Conservation (phyloP, 2,329 filamentous ascomycete species). For the Curvularia spicifera region DNA sequence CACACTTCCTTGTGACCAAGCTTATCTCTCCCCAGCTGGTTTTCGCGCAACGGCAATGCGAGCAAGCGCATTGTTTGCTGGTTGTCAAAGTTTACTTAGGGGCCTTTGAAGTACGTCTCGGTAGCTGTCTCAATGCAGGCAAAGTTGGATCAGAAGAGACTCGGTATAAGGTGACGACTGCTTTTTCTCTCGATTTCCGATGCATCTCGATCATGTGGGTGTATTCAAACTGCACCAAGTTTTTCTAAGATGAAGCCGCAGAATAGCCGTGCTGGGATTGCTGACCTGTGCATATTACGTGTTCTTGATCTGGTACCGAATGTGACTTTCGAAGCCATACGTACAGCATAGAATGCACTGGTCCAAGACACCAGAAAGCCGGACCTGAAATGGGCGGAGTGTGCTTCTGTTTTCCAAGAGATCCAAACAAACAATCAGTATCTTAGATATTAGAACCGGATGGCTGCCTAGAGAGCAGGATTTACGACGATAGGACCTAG, state of each 20-base stretch:
- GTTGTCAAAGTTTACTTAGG: not conserved
- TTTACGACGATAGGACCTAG: conserved; percentile 23
- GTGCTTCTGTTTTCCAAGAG: not conserved
- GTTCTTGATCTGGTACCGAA: conserved; percentile 21
- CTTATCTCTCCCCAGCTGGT: not conserved
- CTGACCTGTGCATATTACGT: conserved; percentile 22
- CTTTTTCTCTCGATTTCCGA: not conserved
- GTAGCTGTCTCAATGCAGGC: not conserved
- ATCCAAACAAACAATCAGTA: no score
- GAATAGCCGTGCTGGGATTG: not conserved
- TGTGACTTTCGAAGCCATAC: conserved; percentile 17
- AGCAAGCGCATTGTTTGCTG: not conserved
- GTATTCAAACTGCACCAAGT: not conserved
- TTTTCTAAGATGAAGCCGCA: not conserved
- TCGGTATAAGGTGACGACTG: not conserved
- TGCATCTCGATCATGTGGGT: not conserved
- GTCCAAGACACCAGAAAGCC: not conserved
- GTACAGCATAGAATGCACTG: not conserved
- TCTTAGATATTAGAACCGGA: no score
- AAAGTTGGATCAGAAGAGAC: not conserved
- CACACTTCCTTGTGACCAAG: not conserved
- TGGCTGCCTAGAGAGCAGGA: not conserved
- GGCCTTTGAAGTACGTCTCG: not conserved
- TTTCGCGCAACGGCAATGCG: not conserved
- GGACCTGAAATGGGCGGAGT: not conserved